These are phyloP conservation scores for Pestalotiopsis sp. DNA, from an alignment of 2,329 filamentous ascomycete genomes.

Conservation along the genomic window DNA sequence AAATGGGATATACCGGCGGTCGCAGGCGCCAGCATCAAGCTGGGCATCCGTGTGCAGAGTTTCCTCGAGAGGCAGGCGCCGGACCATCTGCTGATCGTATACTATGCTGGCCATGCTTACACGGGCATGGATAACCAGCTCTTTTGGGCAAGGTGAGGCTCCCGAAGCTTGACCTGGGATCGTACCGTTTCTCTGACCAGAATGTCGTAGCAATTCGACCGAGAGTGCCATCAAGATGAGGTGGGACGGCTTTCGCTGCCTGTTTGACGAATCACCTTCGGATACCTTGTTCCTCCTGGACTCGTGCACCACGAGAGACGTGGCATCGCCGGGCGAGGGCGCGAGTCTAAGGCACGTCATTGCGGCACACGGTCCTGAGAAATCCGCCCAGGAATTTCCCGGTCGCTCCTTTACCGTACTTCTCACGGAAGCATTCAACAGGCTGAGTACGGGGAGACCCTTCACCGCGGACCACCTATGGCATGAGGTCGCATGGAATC, in stretches of 20 bases:
- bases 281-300: slow-evolving; percentile 66
- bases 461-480: slow-evolving; percentile 59
- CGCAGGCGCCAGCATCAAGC: slow-evolving; percentile 60
- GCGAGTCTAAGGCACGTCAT: slow-evolving; percentile 64
- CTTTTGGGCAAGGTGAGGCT: slow-evolving; percentile 66
- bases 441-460: slow-evolving; percentile 52
- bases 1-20: slow-evolving; percentile 63
- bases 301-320: slow-evolving; percentile 59
- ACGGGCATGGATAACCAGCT: slow-evolving; percentile 61
- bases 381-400: slow-evolving; percentile 43
- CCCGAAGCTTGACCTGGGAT: slow-evolving; percentile 14
- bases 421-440: slow-evolving; percentile 56
- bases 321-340: slow-evolving; percentile 46
- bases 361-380: slow-evolving; percentile 59
- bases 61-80: slow-evolving; percentile 60
- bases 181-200: slow-evolving; percentile 35
- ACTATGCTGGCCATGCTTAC: slow-evolving; percentile 65
- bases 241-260: slow-evolving; percentile 63
- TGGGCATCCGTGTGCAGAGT: slow-evolving; percentile 60
- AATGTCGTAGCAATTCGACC: slow-evolving; percentile 49
- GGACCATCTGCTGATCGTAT: slow-evolving; percentile 64
- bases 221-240: slow-evolving; percentile 63
- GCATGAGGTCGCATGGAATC: slow-evolving; percentile 53
- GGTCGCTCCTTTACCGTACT: slow-evolving; percentile 61
- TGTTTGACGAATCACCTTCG: slow-evolving; percentile 64